Evolutionary conservation across 371 early-diverging fungal species (phyloP).

Genomic region (Syncephalis fuscata): DNA sequence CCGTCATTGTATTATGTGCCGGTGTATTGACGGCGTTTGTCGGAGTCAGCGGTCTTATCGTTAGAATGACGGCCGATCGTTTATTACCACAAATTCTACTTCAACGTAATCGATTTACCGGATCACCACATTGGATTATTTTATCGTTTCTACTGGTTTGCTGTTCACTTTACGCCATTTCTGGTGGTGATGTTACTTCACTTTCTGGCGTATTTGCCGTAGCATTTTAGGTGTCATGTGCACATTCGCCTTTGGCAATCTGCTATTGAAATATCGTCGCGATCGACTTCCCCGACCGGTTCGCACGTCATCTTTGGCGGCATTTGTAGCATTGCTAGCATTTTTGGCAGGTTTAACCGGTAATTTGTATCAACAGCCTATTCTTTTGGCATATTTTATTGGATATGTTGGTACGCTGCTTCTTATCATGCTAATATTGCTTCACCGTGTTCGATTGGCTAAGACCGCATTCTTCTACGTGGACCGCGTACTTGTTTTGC

Average conservation of each 20-base stretch:
- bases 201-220: conserved; percentile 34
- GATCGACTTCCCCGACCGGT: conserved; percentile 15
- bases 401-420: conserved; percentile 23
- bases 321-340: conserved; percentile 10
- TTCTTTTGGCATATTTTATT: conserved; percentile 24
- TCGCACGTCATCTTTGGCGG: conserved; percentile 9
- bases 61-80: conserved; percentile 27
- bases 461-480: conserved; percentile 3
- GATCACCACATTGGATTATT: conserved; percentile 27
- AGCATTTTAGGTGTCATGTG: conserved; percentile 25
- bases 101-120: conserved; percentile 19
- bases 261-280: conserved; percentile 24
- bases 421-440: conserved; percentile 15
- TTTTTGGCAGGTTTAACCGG: conserved; percentile 22
- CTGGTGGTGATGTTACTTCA: conserved; percentile 21
- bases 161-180: conserved; percentile 20
- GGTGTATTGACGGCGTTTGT: conserved; percentile 38
- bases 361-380: conserved; percentile 26
- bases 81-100: conserved; percentile 27
- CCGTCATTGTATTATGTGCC: conserved; percentile 36
- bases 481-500: conserved; percentile 2
- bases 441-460: conserved; percentile 18
- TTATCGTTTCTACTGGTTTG: conserved; percentile 23
- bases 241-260: conserved; percentile 21
- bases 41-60: conserved; percentile 27